These are phyloP conservation scores for Paramecium sonneborni DNA, from an alignment of 73 alveolate species.

Conservation along the genomic window DNA sequence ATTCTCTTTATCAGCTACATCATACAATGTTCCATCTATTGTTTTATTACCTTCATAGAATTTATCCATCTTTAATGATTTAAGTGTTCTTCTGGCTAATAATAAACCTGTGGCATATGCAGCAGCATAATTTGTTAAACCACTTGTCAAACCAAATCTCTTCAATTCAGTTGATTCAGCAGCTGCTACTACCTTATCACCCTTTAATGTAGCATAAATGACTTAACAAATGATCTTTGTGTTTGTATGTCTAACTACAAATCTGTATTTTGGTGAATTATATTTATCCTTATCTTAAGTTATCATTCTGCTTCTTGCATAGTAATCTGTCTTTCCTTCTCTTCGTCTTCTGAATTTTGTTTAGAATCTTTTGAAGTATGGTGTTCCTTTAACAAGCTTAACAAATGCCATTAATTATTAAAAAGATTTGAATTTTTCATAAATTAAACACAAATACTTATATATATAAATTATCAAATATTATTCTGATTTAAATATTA, in stretches of 20 bases:
- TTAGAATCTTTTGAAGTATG: constrained; percentile 99
- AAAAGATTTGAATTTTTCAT: not conserved
- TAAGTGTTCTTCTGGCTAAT: constrained; percentile 97
- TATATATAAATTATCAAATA: not conserved
- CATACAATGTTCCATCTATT: constrained; percentile 94
- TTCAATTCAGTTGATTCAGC: constrained; percentile 97
- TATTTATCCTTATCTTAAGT: constrained; percentile 99
- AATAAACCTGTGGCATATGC: constrained; percentile 99
- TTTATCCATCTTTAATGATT: constrained; percentile 91
- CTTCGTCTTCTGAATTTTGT: constrained; percentile 98
- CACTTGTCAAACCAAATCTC: constrained; percentile 96
- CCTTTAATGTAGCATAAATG: constrained; percentile 95
- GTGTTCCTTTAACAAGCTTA: constrained; percentile 95
- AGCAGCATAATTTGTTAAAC: constrained; percentile 99
- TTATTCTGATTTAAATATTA: not conserved
- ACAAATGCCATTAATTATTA: constrained; percentile 94
- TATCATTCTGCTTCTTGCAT: constrained; percentile 97
- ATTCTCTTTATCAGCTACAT: constrained; percentile 78
- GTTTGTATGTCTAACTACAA: constrained; percentile 99
- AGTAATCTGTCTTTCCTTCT: constrained; percentile 99
- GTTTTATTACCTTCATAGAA: constrained; percentile 90
- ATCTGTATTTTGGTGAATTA: constrained; percentile 99
- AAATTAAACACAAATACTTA: not conserved
- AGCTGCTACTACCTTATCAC: constrained; percentile 96
- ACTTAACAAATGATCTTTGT: constrained; percentile 95